Conservation (phyloP, 78 protist genomes). For the Dictyostelium purpureum region DNA sequence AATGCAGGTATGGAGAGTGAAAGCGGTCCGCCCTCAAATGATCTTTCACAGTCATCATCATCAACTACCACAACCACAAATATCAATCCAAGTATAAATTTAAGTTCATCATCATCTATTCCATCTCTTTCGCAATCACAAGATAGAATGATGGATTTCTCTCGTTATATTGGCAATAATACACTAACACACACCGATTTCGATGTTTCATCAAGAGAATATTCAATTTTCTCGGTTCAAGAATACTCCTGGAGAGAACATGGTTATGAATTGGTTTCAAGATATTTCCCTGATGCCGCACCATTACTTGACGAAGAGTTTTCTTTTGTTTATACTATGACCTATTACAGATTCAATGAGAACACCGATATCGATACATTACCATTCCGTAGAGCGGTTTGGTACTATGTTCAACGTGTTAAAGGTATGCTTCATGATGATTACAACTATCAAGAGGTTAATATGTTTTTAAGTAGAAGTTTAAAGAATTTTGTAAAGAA, state of each 20-base stretch:
- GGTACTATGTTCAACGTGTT: conserved; percentile 88
- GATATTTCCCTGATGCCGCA: conserved; percentile 82
- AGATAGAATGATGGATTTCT: conserved; percentile 6
- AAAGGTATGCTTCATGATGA: conserved; percentile 89
- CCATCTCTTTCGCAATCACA: neutral
- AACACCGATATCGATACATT: conserved; percentile 79
- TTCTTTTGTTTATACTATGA: conserved; percentile 74
- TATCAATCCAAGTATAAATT: neutral
- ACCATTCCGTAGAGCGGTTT: conserved; percentile 86
- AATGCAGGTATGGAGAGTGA: conserved; percentile 59
- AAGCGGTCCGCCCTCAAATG: neutral
- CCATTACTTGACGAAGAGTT: conserved; percentile 84
- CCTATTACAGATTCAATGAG: conserved; percentile 76
- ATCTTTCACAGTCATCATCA: neutral
- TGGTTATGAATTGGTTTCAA: conserved; percentile 79
- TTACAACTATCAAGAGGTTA: conserved; percentile 85
- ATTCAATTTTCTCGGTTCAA: conserved; percentile 57
- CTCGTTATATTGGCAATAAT: conserved; percentile 37
- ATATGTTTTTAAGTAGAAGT: conserved; percentile 65
- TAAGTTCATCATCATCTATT: neutral
- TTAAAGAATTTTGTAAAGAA: conserved; percentile 84
- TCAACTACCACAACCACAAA: neutral
- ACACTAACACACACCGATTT: conserved; percentile 64
- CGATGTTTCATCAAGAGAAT: conserved; percentile 52
- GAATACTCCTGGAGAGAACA: conserved; percentile 86